These are phyloP conservation scores for Phaseolus coccineus DNA, from an alignment of 331 rosid species.

Conservation along the genomic window DNA sequence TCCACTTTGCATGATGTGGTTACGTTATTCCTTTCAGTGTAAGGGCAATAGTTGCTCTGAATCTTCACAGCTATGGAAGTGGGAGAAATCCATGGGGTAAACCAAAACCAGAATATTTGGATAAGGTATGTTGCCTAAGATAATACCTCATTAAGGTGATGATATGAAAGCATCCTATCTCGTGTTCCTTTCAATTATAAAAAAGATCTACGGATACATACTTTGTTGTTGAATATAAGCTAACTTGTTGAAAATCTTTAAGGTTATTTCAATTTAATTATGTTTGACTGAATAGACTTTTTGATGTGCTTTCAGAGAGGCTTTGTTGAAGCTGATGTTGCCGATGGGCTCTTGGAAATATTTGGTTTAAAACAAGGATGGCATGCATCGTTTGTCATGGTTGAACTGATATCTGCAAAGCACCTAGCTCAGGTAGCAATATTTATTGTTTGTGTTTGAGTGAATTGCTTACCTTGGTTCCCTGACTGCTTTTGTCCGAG, in stretches of 20 bases:
- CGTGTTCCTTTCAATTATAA: not conserved
- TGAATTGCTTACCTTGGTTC: slow-evolving; percentile 20
- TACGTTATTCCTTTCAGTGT: slow-evolving; percentile 66
- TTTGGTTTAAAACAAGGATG: slow-evolving; percentile 98
- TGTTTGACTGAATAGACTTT: slow-evolving; percentile 37
- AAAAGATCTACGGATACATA: not conserved
- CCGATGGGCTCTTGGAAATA: slow-evolving; percentile 93
- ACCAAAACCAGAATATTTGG: slow-evolving; percentile 82
- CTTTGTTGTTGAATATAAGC: slow-evolving; percentile 26
- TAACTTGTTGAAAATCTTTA: slow-evolving; percentile 12
- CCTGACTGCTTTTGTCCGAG: slow-evolving; percentile 23
- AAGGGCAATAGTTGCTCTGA: slow-evolving; percentile 88
- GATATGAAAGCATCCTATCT: slow-evolving; percentile 16
- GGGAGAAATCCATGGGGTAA: slow-evolving; percentile 99
- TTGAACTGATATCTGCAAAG: slow-evolving; percentile 87
- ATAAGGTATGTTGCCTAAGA: slow-evolving; percentile 66
- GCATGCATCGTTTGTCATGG: slow-evolving; percentile 99
- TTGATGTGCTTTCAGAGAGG: slow-evolving; percentile 66
- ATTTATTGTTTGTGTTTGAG: slow-evolving; percentile 23
- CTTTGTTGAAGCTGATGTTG: slow-evolving; percentile 92
- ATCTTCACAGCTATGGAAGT: slow-evolving; percentile 95
- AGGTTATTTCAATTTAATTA: slow-evolving; percentile 31
- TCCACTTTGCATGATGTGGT: slow-evolving; percentile 32
- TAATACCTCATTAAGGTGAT: slow-evolving; percentile 34
- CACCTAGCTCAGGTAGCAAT: slow-evolving; percentile 90